Evolutionary conservation across 805 yeast genomes (phyloP), one percentile per base, ranked within the genome.

Genomic region (Tetrapisispora iriomotensis): DNA sequence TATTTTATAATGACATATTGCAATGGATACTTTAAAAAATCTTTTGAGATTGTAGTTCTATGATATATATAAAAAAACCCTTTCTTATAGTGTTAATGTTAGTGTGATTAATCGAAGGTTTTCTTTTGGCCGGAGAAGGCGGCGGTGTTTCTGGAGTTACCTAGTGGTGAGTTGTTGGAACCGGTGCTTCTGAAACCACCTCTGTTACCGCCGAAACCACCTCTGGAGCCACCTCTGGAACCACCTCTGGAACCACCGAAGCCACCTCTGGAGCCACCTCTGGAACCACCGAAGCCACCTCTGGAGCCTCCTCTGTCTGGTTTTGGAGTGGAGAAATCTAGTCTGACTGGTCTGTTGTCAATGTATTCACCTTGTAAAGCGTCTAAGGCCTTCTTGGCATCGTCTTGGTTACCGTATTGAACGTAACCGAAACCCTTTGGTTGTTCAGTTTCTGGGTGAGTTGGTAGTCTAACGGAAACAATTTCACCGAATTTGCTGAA

Each of bases 351-450:
- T 71, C 98, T 80, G 53, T 94, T 95, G 47, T 78, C 87, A 54
- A 92, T 72, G 70, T 78, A 75, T 65, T 80, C 82, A 62, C 97
- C 97, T 64, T 85, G 83, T 67, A 87, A 66, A 42, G 82, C 88
- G 48, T 81, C 86, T 47, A 83, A 68, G 41, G 97, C 97, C 45
- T 79, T 75, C 66, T 80, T 75, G 53, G 98, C 96, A 64, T 85
- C 95, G 33, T 88, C 97, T 48, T 83, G 71, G 43, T 81, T 72
- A 34, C 82, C 71, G 61, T 75, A 90, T 70, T 92, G 97, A 42
- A 90, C 96, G 67, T 92, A 92, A 51, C 97, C 98, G 70, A 92
- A 92, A 53, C 98, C 98, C 77, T 92, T 92, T 66, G 95, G 94
- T 71, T 90, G 96, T 65, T 87, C 94, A 49, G 97, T 88, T 66